These are phyloP conservation scores for Mentha longifolia DNA, from an alignment of 257 asterid species.

Conservation along the genomic window DNA sequence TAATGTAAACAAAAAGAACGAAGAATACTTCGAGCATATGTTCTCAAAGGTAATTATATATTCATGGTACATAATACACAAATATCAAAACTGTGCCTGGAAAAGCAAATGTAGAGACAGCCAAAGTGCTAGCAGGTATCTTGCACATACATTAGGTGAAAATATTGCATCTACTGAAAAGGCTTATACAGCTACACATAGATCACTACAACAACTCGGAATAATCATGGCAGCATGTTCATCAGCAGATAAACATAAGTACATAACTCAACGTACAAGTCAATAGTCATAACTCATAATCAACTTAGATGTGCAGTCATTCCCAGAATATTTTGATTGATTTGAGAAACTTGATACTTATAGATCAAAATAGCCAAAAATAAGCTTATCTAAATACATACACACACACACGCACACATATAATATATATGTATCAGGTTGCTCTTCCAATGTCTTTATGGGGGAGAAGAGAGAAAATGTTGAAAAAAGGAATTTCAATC, in stretches of 20 bases:
- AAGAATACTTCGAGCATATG: background rate
- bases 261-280: background rate
- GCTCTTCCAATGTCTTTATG: background rate
- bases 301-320: background rate
- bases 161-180: conserved; percentile 10
- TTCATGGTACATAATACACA: conserved; percentile 4
- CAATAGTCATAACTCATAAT: background rate
- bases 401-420: too few species aligned
- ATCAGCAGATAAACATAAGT: conserved; percentile 13
- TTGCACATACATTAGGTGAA: conserved; percentile 17
- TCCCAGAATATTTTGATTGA: background rate
- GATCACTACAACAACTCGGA: conserved; percentile 14
- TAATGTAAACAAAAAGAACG: conserved; percentile 27
- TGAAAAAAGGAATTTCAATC: background rate
- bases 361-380: background rate
- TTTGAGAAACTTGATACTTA: background rate
- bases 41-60: conserved; percentile 19
- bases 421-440: conserved; percentile 6
- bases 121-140: conserved; percentile 5
- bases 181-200: background rate
- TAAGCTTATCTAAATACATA: background rate
- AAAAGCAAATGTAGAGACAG: background rate
- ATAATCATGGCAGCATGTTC: conserved; percentile 20
- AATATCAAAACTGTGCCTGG: background rate
- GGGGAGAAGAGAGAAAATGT: background rate